These are phyloP conservation scores for Tolypocladium capitatum DNA, from an alignment of 2,329 filamentous ascomycete genomes.

Conservation along the genomic window DNA sequence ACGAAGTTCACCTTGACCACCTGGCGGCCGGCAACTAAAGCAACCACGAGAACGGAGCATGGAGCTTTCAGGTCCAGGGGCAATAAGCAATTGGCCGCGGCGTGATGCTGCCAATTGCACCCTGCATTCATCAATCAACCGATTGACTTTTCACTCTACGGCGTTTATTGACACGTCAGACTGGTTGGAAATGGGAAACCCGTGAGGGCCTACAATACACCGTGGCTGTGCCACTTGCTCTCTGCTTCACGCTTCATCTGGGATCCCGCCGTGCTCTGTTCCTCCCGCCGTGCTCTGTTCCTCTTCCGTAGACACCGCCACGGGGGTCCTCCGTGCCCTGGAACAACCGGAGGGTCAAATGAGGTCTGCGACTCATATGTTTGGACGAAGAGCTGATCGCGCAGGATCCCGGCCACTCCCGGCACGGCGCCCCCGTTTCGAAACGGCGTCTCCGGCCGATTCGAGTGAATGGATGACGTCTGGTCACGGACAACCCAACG, in stretches of 20 bases:
- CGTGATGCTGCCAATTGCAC: background rate
- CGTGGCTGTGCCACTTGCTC: conserved; percentile 1
- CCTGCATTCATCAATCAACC: background rate
- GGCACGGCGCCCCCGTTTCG: background rate
- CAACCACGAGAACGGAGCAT: too few relatives aligned
- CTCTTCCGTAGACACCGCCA: background rate
- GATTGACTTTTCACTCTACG: background rate
- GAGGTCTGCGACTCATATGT: background rate
- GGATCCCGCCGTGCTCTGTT: background rate
- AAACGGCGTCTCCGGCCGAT: background rate
- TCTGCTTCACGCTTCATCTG: background rate
- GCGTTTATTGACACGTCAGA: background rate
- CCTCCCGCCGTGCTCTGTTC: background rate
- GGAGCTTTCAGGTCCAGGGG: background rate
- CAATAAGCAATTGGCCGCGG: background rate
- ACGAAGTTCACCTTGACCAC: conserved; percentile 27
- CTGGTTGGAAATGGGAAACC: background rate
- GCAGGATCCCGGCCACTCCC: background rate
- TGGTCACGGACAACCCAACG: background rate
- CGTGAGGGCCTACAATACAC: background rate
- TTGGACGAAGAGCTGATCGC: background rate
- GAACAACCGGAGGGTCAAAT: background rate
- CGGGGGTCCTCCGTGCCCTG: background rate
- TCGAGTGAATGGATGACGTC: background rate
- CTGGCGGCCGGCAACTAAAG: conserved; percentile 22